Evolutionary conservation across 2,329 filamentous ascomycete genomes (phyloP).

Genomic region (Cladosporium sphaerospermum): DNA sequence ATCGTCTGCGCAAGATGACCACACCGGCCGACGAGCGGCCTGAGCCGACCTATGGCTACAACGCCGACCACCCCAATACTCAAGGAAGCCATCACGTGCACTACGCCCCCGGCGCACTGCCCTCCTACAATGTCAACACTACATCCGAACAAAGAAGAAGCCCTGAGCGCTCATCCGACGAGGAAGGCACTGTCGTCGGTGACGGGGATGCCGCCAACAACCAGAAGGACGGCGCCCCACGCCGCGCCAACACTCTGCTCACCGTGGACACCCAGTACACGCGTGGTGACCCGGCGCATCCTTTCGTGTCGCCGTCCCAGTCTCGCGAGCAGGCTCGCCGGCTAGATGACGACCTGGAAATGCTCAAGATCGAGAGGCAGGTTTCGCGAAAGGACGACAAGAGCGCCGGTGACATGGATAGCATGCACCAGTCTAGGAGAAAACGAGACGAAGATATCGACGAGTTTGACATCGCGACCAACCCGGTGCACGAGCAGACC

Average conservation of each 20-base stretch:
- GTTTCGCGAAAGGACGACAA: conserved; percentile 41
- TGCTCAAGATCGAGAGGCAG: conserved; percentile 59
- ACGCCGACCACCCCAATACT: background rate
- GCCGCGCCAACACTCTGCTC: conserved; percentile 36
- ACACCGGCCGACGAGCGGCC: conserved; percentile 30
- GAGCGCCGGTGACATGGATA: conserved; percentile 33
- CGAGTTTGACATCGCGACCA: conserved; percentile 62
- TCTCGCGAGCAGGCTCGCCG: conserved; percentile 54
- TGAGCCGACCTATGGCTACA: conserved; percentile 27
- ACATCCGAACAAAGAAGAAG: conserved; percentile 15
- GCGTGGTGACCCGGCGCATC: conserved; percentile 24
- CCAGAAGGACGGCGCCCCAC: conserved; percentile 12
- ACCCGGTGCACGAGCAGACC: conserved; percentile 61
- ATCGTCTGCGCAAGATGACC: conserved; percentile 22
- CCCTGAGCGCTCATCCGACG: conserved; percentile 27
- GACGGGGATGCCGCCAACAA: conserved; percentile 19
- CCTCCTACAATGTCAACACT: conserved; percentile 30
- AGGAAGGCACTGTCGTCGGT: conserved; percentile 31
- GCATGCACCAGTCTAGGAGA: conserved; percentile 46
- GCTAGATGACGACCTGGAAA: conserved; percentile 59
- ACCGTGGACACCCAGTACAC: conserved; percentile 40
- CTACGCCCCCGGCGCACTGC: conserved; percentile 15
- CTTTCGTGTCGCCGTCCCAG: conserved; percentile 46
- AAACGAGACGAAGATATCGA: conserved; percentile 51
- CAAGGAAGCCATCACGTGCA: background rate